phyloP scores from a whole-genome alignment of 495 filamentous ascomycete genomes.

The Lophiotrema nucula region DNA sequence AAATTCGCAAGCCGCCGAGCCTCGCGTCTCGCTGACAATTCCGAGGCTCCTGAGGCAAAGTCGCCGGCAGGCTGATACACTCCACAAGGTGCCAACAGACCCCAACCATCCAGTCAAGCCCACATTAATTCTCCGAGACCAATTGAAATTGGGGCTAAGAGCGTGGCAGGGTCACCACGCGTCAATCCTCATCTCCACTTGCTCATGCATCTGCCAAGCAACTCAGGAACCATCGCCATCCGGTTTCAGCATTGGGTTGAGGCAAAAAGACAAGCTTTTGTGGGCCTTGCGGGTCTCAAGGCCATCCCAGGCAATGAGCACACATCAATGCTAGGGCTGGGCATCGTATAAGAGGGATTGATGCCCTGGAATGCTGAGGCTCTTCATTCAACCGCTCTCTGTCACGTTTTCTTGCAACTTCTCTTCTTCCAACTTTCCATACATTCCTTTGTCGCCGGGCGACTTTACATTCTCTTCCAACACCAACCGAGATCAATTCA shows the following conservation, averaged over 20 bases:
- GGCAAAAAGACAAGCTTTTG: neutral
- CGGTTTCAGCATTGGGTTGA: constrained; percentile 24
- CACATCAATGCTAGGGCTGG: constrained; percentile 16
- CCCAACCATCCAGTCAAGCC: neutral
- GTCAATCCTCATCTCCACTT: neutral
- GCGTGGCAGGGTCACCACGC: constrained; percentile 1
- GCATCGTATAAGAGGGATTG: constrained; percentile 23
- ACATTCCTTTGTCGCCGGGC: constrained; percentile 34
- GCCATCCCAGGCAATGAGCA: neutral
- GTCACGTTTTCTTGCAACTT: constrained; percentile 4
- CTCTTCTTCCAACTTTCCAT: constrained; percentile 4
- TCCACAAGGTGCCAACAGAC: neutral
- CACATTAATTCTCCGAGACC: too few species aligned
- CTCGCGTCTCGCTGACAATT: constrained; percentile 1
- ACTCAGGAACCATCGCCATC: constrained; percentile 17
- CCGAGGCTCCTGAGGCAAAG: neutral
- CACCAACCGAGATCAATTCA: neutral
- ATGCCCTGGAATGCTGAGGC: constrained; percentile 6
- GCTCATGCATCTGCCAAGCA: constrained; percentile 10
- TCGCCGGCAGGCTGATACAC: constrained; percentile 4
- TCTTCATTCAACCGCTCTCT: constrained; percentile 16
- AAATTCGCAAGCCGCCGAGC: neutral
- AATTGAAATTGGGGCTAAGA: too few species aligned
- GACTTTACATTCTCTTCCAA: constrained; percentile 25
- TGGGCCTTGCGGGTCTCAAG: constrained; percentile 16